Percentiles rank a stretch among this genome's conserved stretches.
Evolutionary conservation across 139 green algal genomes (phyloP).

Genomic region (Tetraselmis striata): DNA sequence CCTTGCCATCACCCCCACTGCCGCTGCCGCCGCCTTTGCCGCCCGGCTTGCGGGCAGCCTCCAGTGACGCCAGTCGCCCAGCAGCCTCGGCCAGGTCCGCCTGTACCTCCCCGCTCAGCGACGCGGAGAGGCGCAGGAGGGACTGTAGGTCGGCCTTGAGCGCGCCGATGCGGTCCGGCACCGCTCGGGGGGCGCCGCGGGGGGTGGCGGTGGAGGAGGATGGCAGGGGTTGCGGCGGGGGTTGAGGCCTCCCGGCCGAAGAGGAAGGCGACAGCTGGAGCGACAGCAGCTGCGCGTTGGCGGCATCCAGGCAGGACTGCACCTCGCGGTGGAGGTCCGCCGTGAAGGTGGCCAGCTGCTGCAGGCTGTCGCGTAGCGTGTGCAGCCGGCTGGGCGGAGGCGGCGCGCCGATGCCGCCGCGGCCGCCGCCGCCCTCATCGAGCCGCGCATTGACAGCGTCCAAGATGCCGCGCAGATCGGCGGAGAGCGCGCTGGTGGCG

Average conservation of each 20-base stretch:
- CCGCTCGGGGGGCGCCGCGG: too few species aligned
- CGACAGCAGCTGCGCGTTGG: background rate
- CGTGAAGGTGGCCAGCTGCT: background rate
- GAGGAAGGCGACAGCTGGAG: too few species aligned
- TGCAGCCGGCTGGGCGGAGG: background rate
- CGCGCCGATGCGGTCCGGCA: background rate
- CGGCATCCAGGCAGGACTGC: background rate
- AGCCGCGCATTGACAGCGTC: background rate
- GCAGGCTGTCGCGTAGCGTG: background rate
- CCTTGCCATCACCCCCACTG: background rate
- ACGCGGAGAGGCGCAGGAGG: background rate
- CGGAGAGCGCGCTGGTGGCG: background rate
- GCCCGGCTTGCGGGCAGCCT: background rate
- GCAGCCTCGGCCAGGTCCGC: background rate
- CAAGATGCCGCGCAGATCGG: background rate
- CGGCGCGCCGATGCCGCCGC: too few species aligned
- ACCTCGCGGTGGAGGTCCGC: background rate
- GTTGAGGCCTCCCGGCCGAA: too few species aligned
- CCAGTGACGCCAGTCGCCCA: background rate
- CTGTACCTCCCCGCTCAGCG: background rate
- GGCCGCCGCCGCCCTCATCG: too few species aligned
- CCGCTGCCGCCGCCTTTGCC: too few species aligned
- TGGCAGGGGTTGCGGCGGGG: background rate
- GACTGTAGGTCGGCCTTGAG: background rate
- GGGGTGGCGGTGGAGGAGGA: background rate